A percentile compares a stretch with the other conserved stretches of the same genome.
Evolutionary conservation across 2,329 filamentous ascomycete species (phyloP).

Genomic region (Epicoccum nigrum): DNA sequence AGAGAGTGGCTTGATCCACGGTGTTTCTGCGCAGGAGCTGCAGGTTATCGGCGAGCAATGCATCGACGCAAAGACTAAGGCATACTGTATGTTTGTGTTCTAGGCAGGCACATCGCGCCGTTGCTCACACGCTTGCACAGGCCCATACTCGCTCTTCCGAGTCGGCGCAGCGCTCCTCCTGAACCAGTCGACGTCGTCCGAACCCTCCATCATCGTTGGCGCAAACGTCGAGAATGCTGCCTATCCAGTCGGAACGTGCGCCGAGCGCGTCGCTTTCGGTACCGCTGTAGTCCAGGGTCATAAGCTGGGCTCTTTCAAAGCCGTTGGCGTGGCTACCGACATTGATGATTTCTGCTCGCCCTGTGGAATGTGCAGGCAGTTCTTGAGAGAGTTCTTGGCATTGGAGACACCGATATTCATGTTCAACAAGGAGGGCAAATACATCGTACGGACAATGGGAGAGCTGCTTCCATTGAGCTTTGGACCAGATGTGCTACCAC

Average conservation of each 20-base stretch:
- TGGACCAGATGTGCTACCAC: constrained; percentile 56
- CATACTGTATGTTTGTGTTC: constrained; percentile 71
- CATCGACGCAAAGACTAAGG: constrained; percentile 73
- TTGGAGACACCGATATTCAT: constrained; percentile 77
- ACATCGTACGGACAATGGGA: constrained; percentile 71
- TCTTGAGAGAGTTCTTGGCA: constrained; percentile 59
- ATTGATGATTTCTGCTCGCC: constrained; percentile 63
- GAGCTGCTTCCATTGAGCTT: constrained; percentile 63
- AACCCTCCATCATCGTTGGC: constrained; percentile 65
- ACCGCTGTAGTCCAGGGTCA: constrained; percentile 71
- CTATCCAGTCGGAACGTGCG: constrained; percentile 94
- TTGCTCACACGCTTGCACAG: constrained; percentile 45
- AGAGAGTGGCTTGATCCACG: constrained; percentile 53
- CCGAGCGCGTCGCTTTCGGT: constrained; percentile 84
- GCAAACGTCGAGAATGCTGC: constrained; percentile 84
- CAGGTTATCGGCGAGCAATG: constrained; percentile 66
- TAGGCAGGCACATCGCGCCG: background rate
- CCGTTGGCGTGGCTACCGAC: constrained; percentile 85
- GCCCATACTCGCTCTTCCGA: constrained; percentile 87
- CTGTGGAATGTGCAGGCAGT: constrained; percentile 96
- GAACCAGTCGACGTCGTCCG: constrained; percentile 23
- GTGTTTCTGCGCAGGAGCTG: constrained; percentile 69
- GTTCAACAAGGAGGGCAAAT: constrained; percentile 84
- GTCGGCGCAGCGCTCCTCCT: constrained; percentile 81
- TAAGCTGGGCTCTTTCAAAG: constrained; percentile 58